Evolutionary conservation across 352 stramenopile genomes (phyloP).

Genomic region (Phytophthora quininea): DNA sequence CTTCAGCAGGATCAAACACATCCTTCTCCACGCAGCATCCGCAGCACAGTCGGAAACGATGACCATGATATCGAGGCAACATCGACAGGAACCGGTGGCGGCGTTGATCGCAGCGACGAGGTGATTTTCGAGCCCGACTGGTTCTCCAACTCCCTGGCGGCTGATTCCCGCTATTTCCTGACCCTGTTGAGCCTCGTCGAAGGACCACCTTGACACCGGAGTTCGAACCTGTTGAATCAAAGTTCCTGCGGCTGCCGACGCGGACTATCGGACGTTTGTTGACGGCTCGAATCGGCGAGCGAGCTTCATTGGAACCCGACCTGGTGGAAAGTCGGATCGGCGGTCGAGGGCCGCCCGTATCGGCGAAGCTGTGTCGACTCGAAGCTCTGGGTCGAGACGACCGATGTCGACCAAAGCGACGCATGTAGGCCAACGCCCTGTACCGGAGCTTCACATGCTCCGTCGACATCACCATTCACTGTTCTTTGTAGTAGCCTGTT

Average conservation of each 20-base stretch:
- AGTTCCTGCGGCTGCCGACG: slow-evolving; percentile 8
- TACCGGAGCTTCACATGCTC: slow-evolving; percentile 32
- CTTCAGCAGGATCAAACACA: slow-evolving; percentile 17
- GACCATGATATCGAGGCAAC: slow-evolving; percentile 9
- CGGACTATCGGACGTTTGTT: slow-evolving; percentile 8
- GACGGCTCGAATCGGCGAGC: not conserved
- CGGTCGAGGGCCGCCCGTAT: slow-evolving; percentile 4
- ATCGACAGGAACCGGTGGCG: slow-evolving; percentile 20
- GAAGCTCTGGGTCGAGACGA: not conserved
- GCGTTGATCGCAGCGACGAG: slow-evolving; percentile 12
- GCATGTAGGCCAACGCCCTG: slow-evolving; percentile 30
- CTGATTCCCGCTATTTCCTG: not conserved
- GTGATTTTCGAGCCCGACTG: slow-evolving; percentile 11
- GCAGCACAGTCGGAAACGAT: slow-evolving; percentile 15
- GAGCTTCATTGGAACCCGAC: slow-evolving; percentile 1
- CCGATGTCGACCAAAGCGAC: slow-evolving; percentile 26
- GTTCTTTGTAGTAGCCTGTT: no score
- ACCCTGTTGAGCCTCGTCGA: not conserved
- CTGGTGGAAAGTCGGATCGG: not conserved
- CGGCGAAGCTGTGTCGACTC: slow-evolving; percentile 17
- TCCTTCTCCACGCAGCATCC: slow-evolving; percentile 21
- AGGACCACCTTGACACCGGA: slow-evolving; percentile 1
- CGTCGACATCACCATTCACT: slow-evolving; percentile 17
- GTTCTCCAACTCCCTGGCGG: slow-evolving; percentile 9
- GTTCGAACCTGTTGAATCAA: slow-evolving; percentile 17